phyloP scores from a whole-genome alignment of 2,329 filamentous ascomycete genomes.

The Ceratocystis cacaofunesta region DNA sequence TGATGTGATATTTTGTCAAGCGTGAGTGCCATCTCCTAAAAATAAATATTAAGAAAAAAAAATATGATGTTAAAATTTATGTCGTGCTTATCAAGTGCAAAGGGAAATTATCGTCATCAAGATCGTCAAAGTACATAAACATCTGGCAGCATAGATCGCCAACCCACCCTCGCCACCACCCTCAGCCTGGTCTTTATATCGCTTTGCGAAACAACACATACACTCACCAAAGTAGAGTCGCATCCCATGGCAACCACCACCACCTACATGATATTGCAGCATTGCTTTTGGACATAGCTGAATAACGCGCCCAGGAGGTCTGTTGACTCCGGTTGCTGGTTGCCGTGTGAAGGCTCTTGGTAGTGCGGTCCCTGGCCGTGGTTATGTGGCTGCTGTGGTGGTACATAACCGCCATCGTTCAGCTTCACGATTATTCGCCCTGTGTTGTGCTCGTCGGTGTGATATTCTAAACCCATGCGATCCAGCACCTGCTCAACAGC shows the following conservation, averaged over 20 bases:
- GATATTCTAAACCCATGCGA: constrained; percentile 67
- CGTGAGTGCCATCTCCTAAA: no score
- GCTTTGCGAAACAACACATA: background rate
- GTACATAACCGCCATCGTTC: constrained; percentile 50
- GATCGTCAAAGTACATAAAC: constrained; percentile 7
- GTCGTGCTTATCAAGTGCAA: background rate
- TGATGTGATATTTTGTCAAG: background rate
- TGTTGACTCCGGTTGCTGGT: constrained; percentile 30
- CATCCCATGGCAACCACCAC: background rate
- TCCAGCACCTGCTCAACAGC: constrained; percentile 74
- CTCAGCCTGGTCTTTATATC: background rate
- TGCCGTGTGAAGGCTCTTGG: constrained; percentile 9
- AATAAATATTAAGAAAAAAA: background rate
- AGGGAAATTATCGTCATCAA: constrained; percentile 1
- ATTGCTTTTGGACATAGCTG: constrained; percentile 47
- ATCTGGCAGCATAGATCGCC: background rate
- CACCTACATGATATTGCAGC: constrained; percentile 59
- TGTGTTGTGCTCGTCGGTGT: constrained; percentile 67
- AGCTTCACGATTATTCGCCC: constrained; percentile 82
- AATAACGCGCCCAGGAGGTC: constrained; percentile 17
- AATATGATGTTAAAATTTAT: background rate
- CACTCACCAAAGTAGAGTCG: no score
- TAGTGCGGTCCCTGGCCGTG: constrained; percentile 20
- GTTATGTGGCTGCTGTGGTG: constrained; percentile 28
- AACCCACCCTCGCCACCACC: background rate